A percentile compares a stretch with the other conserved stretches of the same genome.
Conservation (phyloP, 2,329 filamentous ascomycete species). For the Exophiala viscosa region DNA sequence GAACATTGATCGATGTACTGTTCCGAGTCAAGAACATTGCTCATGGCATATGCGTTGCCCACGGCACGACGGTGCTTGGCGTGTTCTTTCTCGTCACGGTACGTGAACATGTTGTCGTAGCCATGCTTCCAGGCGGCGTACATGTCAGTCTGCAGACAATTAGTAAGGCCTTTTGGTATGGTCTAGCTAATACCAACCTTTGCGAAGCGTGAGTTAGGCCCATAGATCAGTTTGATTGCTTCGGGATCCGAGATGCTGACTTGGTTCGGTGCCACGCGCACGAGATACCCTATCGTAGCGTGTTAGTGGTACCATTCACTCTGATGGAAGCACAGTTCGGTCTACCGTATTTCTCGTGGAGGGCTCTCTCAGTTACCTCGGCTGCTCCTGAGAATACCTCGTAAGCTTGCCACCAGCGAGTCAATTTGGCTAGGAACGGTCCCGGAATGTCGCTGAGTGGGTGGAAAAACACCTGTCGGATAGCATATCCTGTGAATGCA, state of each 20-base stretch:
- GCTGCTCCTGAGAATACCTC: background rate
- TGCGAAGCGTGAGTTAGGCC: constrained; percentile 71
- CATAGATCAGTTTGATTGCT: constrained; percentile 72
- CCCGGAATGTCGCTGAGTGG: constrained; percentile 73
- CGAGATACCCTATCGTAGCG: too few relatives aligned
- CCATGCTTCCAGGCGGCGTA: too few relatives aligned
- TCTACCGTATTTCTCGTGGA: background rate
- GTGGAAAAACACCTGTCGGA: constrained; percentile 11
- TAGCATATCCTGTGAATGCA: background rate
- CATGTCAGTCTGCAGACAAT: too few relatives aligned
- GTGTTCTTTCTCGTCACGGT: too few relatives aligned
- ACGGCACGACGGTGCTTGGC: too few relatives aligned
- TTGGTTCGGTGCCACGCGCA: constrained; percentile 58
- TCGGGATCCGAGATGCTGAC: constrained; percentile 70
- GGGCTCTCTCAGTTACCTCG: background rate
- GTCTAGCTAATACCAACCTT: constrained; percentile 54
- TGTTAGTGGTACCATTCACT: too few relatives aligned
- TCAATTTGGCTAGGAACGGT: constrained; percentile 75
- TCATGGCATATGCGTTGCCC: too few relatives aligned
- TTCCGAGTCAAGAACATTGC: too few relatives aligned
- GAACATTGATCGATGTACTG: too few relatives aligned
- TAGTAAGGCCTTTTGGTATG: too few relatives aligned
- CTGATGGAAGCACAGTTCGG: too few relatives aligned
- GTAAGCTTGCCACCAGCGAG: constrained; percentile 10
- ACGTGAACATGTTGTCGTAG: too few relatives aligned